Base-by-base conservation (phyloP, 1,139 yeast genomes). In the Scheffersomyces illinoinensis region DNA sequence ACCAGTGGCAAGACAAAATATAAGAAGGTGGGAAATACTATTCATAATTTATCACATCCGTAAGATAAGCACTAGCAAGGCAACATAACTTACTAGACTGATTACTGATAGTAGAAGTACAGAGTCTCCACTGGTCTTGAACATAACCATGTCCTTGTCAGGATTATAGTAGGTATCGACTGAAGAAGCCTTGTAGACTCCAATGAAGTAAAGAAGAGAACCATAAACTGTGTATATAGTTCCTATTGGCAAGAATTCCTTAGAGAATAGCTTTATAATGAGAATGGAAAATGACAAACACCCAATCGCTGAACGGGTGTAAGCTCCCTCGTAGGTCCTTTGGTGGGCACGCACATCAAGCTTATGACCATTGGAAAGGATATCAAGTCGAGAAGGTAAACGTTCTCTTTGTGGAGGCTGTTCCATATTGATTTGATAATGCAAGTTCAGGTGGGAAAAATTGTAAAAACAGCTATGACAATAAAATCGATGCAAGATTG, bases 301-400 rank as follows among this genome's bases (percentile, higher is more conserved):
- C 48, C 81, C 81, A 24, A 85, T 71, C 43, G 88, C 83, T 3
- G 87, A 78, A 57, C 89, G 68, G 14, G 86, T 79, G 65, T 85
- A 85, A 3, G 89, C 87, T 0, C 89, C 89, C 68, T 85, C 88
- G 65, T 85, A 85, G 0, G 89, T 85, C 62, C 89, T 68, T 67
- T 85, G 89, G 67, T 85, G 87, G 1, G 89, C 89, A 61, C 89
- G 65, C 4, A 85, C 79, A 62, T 85, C 89, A 50, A 84, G 70
- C 64, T 82, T 81, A 56, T 77, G 76, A 5, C 73, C 74, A 12
- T 76, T 74, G 3, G 83, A 65, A 26, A 79, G 68, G 10, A 67
- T 63, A 57, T 77, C 81, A 20, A 80, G 66, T 39, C 77, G 63
- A 1, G 82, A 77, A 1, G 79, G 78, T 14, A 71, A 65, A 53